phyloP scores from a whole-genome alignment of 345 rosid genomes.

The Lenwebbia sp. region DNA sequence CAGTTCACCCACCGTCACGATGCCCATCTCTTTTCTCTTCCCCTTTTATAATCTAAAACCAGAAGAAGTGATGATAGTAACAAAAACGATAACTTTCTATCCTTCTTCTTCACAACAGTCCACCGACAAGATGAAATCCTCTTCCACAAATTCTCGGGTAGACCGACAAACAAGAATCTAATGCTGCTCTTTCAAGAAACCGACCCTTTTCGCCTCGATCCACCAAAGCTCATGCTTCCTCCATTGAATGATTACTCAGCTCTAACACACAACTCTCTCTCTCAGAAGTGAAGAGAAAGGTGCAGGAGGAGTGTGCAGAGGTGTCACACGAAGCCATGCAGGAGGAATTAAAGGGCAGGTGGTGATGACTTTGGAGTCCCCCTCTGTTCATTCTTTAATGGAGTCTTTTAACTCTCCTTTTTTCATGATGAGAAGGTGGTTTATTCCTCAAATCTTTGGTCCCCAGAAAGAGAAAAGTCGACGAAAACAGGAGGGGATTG shows the following conservation, averaged over 20 bases:
- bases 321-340: background rate
- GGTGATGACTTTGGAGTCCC: background rate
- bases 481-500: constrained; percentile 5
- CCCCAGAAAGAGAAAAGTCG: background rate
- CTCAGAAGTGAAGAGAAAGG: background rate
- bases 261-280: background rate
- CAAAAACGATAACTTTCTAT: background rate
- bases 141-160: background rate
- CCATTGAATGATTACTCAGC: background rate
- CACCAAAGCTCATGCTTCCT: background rate
- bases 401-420: background rate
- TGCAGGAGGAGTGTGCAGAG: background rate
- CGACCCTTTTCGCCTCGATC: background rate
- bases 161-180: background rate
- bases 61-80: background rate
- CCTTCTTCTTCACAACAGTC: background rate
- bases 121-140: background rate
- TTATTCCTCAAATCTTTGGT: background rate
- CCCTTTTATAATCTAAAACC: background rate
- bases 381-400: background rate
- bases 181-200: background rate
- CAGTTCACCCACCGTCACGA: constrained; percentile 56
- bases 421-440: background rate
- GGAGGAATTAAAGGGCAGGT: background rate
- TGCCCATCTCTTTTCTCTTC: constrained; percentile 46